Conservation (phyloP, 2,329 filamentous ascomycete genomes). For the Cladophialophora chaetospira region DNA sequence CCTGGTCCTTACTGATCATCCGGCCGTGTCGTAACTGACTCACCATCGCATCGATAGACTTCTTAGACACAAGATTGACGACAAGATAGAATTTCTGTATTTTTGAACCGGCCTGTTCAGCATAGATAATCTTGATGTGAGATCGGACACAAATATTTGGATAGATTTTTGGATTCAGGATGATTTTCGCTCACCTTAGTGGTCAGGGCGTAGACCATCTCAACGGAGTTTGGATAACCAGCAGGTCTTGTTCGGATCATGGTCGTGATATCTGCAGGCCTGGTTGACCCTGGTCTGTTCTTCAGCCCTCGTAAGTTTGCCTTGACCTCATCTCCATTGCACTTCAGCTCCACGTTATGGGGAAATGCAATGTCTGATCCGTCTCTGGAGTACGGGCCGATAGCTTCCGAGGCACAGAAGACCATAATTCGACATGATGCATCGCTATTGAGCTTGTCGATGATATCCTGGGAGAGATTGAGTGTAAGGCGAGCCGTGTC, state of each 20-base stretch:
- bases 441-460: constrained; percentile 61
- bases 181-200: constrained; percentile 63
- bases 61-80: constrained; percentile 73
- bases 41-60: constrained; percentile 72
- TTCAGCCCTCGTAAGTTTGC: constrained; percentile 93
- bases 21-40: constrained; percentile 65
- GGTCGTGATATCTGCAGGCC: constrained; percentile 86
- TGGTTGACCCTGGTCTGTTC: constrained; percentile 92
- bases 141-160: constrained; percentile 27
- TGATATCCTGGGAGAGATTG: constrained; percentile 55
- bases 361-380: constrained; percentile 78
- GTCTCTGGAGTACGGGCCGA: constrained; percentile 56
- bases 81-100: constrained; percentile 70
- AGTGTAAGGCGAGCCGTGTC: constrained; percentile 63
- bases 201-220: constrained; percentile 90
- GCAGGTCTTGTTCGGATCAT: constrained; percentile 66
- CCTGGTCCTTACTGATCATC: constrained; percentile 72
- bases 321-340: constrained; percentile 85
- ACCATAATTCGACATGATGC: constrained; percentile 73
- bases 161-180: constrained; percentile 18
- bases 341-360: constrained; percentile 86
- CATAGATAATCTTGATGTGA: constrained; percentile 28
- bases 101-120: constrained; percentile 29
- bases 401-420: constrained; percentile 70
- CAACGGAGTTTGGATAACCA: constrained; percentile 72